Evolutionary conservation across 2,329 filamentous ascomycete genomes (phyloP).

Genomic region (Penicillium griseofulvum): DNA sequence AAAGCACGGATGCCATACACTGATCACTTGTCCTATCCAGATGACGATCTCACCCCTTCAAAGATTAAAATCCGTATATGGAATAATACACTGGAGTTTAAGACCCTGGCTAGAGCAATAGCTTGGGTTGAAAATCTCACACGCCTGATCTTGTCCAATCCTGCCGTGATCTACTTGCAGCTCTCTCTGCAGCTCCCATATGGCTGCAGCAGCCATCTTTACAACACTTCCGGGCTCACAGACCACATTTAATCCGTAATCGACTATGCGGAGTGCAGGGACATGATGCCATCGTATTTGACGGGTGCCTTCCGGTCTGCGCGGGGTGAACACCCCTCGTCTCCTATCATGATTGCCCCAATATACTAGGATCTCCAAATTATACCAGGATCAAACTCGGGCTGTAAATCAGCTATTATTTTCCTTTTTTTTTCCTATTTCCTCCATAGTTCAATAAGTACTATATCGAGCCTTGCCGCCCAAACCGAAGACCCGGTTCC

Average conservation of each 20-base stretch:
- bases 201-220: constrained; percentile 4
- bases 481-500: constrained; percentile 1
- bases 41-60: constrained; percentile 16
- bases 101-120: neutral
- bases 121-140: constrained; percentile 4
- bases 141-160: neutral
- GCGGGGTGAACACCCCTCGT: neutral
- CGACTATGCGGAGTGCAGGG: constrained; percentile 7
- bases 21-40: constrained; percentile 23
- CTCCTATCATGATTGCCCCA: neutral
- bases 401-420: neutral
- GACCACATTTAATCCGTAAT: constrained; percentile 8
- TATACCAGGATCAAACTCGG: neutral
- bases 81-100: neutral
- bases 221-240: neutral
- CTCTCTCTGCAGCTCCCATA: constrained; percentile 7
- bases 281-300: constrained; percentile 5
- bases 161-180: constrained; percentile 6
- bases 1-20: constrained; percentile 20
- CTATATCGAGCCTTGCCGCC: neutral
- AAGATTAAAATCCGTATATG: neutral
- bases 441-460: neutral
- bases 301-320: neutral
- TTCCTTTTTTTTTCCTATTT: neutral
- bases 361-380: neutral